Percentiles rank a stretch among this genome's conserved stretches.
Evolutionary conservation across 192 early-diverging fungal genomes (phyloP).

Genomic region (Lobulomyces angularis): DNA sequence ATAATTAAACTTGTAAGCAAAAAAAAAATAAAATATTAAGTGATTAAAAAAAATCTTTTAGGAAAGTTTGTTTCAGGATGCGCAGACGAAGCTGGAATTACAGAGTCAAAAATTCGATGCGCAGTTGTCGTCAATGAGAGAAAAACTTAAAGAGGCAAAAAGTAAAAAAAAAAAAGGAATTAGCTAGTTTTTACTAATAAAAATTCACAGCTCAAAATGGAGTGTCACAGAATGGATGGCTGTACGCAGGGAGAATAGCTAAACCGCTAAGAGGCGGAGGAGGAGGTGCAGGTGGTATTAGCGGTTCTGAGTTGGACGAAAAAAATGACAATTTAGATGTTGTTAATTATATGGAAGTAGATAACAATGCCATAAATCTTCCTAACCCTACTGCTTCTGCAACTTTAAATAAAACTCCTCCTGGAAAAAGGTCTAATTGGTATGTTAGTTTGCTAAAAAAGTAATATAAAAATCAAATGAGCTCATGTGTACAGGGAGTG

Average conservation of each 20-base stretch:
- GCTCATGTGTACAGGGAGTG: no score
- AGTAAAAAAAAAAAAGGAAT: conserved; percentile 21
- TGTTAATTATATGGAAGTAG: no score
- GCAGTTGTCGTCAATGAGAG: conserved; percentile 62
- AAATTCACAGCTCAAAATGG: conserved; percentile 8
- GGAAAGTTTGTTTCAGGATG: conserved; percentile 68
- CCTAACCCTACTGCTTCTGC: no score
- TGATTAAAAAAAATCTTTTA: no score
- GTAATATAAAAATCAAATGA: no score
- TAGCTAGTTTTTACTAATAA: conserved; percentile 3
- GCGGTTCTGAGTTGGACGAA: no score
- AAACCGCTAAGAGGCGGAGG: conserved; percentile 84
- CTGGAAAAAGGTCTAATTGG: conserved; percentile 34
- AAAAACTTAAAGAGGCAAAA: conserved; percentile 71
- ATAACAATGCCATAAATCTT: no score
- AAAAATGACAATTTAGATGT: no score
- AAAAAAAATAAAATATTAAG: no score
- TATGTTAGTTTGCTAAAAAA: conserved; percentile 45
- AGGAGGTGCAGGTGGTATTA: no score
- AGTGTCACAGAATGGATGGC: conserved; percentile 24
- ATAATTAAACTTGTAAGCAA: conserved; percentile 85
- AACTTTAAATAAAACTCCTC: conserved; percentile 9
- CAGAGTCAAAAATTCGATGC: conserved; percentile 66
- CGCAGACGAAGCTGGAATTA: conserved; percentile 67
- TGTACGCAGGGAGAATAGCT: conserved; percentile 66